These are phyloP conservation scores for Aspergillus carlsbadensis DNA, from an alignment of 495 filamentous ascomycete species.

Conservation along the genomic window DNA sequence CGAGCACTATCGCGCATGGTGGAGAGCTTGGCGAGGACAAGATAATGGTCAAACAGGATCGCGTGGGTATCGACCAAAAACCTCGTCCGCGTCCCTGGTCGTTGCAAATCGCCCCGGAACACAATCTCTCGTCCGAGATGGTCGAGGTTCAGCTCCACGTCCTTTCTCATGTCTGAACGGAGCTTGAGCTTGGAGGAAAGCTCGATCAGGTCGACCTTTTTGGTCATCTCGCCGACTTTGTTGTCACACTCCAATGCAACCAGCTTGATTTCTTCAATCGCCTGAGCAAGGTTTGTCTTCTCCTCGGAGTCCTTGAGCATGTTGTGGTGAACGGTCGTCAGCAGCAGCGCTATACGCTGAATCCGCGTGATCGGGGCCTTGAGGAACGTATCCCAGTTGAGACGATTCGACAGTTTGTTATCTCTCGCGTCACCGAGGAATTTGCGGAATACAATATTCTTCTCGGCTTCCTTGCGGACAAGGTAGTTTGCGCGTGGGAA, in stretches of 20 bases:
- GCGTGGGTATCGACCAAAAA: constrained; percentile 94
- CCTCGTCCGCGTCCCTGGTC: constrained; percentile 74
- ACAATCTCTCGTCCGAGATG: constrained; percentile 90
- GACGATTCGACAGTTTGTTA: constrained; percentile 76
- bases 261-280: constrained; percentile 91
- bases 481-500: constrained; percentile 83
- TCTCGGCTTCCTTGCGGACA: constrained; percentile 78
- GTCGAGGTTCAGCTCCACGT: constrained; percentile 83
- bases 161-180: constrained; percentile 77
- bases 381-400: constrained; percentile 92
- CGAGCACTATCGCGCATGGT: constrained; percentile 61
- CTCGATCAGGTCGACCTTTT: constrained; percentile 87
- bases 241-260: constrained; percentile 92
- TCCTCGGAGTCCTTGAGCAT: constrained; percentile 85
- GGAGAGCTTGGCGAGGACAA: constrained; percentile 86
- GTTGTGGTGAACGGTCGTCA: constrained; percentile 80
- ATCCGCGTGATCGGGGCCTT: constrained; percentile 91
- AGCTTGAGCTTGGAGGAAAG: constrained; percentile 79
- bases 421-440: constrained; percentile 79
- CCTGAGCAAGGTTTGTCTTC: constrained; percentile 77
- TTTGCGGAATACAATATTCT: constrained; percentile 81
- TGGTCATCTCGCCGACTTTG: constrained; percentile 90
- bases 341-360: constrained; percentile 83
- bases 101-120: constrained; percentile 84
- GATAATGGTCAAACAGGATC: constrained; percentile 93